Evolutionary conservation across 1,284 basidiomycete species (phyloP), one percentile per base, ranked within the genome.

Genomic region (Puccinia coronata): DNA sequence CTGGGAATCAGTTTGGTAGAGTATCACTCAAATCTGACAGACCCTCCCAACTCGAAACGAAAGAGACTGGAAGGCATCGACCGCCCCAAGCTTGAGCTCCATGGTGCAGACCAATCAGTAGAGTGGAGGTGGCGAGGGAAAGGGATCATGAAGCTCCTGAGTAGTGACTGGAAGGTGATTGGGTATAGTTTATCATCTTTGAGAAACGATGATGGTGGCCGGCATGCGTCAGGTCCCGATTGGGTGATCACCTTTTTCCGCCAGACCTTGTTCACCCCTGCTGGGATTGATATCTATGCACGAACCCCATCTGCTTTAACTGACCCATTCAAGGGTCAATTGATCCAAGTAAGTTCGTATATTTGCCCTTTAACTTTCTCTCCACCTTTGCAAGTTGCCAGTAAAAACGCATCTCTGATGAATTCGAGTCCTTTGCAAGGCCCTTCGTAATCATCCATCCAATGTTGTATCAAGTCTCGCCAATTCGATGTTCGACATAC

Each of bases 191-290:
- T 85, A 79, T 65, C 76, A n/a, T n/a, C n/a, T n/a, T n/a, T n/a
- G 47, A 23, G 34, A 8, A 49, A 36, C 20, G 14, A 25, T 28
- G 39, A 18, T 18, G 23, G 47, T 43, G n/a, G 43, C 31, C 12
- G 34, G 1, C n/a, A 61, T 12, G 6, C 12, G 5, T 31, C 53
- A 70, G 86, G 87, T 73, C 86, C 86, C 39, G 84, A 87, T 82
- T 89, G 88, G 88, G 88, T 87, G 25, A 87, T 89, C 14, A 89
- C 88, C 14, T 89, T 87, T 84, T 90, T 90, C 84, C 87, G 87
- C 67, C 88, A 87, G 84, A 89, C 89, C 31, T 84, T 89, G 49
- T 89, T 90, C 85, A 89, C 89, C 2, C 88, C 89, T 11, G 87
- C 87, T 28, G 89, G 89, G 1, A 84, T 89, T 47, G 89, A 90